These are phyloP conservation scores for Lasiodiplodia theobromae DNA, from an alignment of 2,329 filamentous ascomycete species.

Conservation along the genomic window DNA sequence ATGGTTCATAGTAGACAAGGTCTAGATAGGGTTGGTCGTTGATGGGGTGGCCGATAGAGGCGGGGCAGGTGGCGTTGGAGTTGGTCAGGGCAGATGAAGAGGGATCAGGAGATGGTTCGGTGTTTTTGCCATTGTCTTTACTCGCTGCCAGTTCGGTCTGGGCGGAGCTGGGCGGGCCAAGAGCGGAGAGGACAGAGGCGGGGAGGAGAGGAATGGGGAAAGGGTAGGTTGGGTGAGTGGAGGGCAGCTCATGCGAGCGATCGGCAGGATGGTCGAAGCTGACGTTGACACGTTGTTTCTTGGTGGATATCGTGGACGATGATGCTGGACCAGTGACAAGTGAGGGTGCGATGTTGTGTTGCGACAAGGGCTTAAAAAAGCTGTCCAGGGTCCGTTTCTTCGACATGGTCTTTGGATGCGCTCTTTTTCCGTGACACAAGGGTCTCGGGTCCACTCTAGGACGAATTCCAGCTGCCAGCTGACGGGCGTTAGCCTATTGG, in stretches of 20 bases:
- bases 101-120: background rate
- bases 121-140: slow-evolving; percentile 33
- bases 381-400: slow-evolving; percentile 71
- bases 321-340: background rate
- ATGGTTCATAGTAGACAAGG: slow-evolving; percentile 78
- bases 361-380: slow-evolving; percentile 67
- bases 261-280: slow-evolving; percentile 40
- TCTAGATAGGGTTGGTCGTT: slow-evolving; percentile 75
- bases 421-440: background rate
- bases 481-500: background rate
- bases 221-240: slow-evolving; percentile 60
- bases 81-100: slow-evolving; percentile 11
- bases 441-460: slow-evolving; percentile 2
- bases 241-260: slow-evolving; percentile 36
- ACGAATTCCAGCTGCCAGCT: slow-evolving; percentile 4
- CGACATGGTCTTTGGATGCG: slow-evolving; percentile 28
- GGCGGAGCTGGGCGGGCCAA: slow-evolving; percentile 38
- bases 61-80: slow-evolving; percentile 50
- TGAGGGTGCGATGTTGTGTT: slow-evolving; percentile 1
- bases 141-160: too few relatives aligned
- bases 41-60: slow-evolving; percentile 62
- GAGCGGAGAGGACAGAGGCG: slow-evolving; percentile 47
- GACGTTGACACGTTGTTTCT: slow-evolving; percentile 39
- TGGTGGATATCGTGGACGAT: background rate
- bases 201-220: slow-evolving; percentile 60